Evolutionary conservation across 164 flowering plant species (phyloP).

Genomic region (Chimonanthus salicifolius): DNA sequence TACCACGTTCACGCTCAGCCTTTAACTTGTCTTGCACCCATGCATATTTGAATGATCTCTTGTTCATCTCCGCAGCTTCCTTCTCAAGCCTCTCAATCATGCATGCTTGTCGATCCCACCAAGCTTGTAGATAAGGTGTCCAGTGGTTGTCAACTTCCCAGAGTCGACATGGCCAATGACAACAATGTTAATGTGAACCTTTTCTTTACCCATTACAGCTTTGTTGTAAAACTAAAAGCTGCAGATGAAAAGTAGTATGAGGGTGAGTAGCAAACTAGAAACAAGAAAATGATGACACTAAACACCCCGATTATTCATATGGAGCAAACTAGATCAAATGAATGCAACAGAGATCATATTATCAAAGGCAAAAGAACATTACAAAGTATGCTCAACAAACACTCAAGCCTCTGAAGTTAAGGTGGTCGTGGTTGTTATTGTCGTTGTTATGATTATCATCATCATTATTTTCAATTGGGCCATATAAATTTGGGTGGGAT

Average conservation of each 20-base stretch:
- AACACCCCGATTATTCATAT: too few species aligned
- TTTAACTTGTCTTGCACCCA: constrained; percentile 41
- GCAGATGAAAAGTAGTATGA: background rate
- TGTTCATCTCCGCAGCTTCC: constrained; percentile 2
- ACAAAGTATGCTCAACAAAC: too few species aligned
- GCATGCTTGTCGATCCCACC: constrained; percentile 25
- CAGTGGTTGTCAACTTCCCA: constrained; percentile 52
- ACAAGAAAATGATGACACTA: too few species aligned
- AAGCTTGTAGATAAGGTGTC: constrained; percentile 45
- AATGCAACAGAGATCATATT: too few species aligned
- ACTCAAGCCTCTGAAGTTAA: too few species aligned
- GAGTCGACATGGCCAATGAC: constrained; percentile 66
- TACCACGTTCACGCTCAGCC: constrained; percentile 26
- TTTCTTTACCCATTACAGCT: constrained; percentile 46
- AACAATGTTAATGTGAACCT: constrained; percentile 55
- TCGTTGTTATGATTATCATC: too few species aligned
- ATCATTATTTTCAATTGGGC: too few species aligned
- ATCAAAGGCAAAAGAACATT: too few species aligned
- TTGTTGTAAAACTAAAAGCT: background rate
- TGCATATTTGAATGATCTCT: constrained; percentile 28
- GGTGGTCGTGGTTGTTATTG: too few species aligned
- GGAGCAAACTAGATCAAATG: too few species aligned
- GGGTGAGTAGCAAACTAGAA: too few species aligned
- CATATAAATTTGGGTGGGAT: too few species aligned
- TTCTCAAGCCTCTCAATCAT: constrained; percentile 21